Evolutionary conservation across 1,139 yeast genomes (phyloP).

Genomic region (Taphrina deformans): DNA sequence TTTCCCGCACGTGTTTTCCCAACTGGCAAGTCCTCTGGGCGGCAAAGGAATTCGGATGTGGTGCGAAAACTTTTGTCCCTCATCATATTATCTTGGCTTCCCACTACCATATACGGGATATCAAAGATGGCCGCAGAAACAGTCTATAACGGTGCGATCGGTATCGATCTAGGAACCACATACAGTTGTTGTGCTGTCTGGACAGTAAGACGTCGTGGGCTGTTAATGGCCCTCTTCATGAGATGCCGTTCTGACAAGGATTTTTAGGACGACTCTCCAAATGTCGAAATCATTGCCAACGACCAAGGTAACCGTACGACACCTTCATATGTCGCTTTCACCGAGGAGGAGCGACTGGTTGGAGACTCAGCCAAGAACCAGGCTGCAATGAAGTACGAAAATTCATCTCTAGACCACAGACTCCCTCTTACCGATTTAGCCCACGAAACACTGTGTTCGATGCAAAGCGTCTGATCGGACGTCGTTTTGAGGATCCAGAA

Average conservation of each 20-base stretch:
- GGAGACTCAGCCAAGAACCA: constrained; percentile 99
- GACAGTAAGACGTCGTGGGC: constrained; percentile 12
- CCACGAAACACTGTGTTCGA: constrained; percentile 95
- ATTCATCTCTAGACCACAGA: background rate
- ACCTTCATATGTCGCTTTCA: constrained; percentile 97
- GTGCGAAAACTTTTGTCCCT: constrained; percentile 9
- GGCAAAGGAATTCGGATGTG: background rate
- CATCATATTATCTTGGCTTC: background rate
- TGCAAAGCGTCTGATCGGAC: constrained; percentile 95
- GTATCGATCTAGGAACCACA: constrained; percentile 90
- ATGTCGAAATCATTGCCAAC: constrained; percentile 85
- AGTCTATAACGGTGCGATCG: constrained; percentile 95
- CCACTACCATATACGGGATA: background rate
- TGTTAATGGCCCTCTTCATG: constrained; percentile 15
- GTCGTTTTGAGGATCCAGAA: constrained; percentile 84
- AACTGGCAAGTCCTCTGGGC: constrained; percentile 5
- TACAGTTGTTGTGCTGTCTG: constrained; percentile 56
- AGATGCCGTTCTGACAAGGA: constrained; percentile 59
- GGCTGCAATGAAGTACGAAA: constrained; percentile 65
- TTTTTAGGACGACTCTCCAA: constrained; percentile 63
- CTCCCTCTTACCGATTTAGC: constrained; percentile 49
- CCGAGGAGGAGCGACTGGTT: constrained; percentile 93
- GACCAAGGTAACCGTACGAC: constrained; percentile 99
- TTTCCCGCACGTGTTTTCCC: background rate
- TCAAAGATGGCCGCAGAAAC: constrained; percentile 25